Conservation (phyloP, 345 rosid species). For the Eucalyptus marginata region DNA sequence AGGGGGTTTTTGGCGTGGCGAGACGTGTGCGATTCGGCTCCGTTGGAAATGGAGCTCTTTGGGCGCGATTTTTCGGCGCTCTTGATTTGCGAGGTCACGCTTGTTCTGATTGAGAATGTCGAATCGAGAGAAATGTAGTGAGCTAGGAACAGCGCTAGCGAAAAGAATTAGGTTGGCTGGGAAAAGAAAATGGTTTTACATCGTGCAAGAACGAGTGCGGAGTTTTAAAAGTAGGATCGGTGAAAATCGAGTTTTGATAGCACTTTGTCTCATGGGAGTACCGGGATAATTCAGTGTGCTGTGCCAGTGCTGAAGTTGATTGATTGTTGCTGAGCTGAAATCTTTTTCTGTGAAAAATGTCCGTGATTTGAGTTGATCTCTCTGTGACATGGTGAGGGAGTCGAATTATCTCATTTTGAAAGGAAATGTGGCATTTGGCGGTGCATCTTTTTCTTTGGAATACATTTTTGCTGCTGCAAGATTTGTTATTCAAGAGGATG, state of each 20-base stretch:
- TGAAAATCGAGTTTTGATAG: background rate
- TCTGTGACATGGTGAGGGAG: background rate
- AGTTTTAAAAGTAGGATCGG: background rate
- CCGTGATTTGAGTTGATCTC: background rate
- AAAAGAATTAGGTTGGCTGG: background rate
- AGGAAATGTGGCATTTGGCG: background rate
- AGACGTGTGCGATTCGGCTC: background rate
- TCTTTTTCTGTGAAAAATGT: background rate
- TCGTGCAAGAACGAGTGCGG: background rate
- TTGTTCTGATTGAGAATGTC: background rate
- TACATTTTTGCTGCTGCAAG: background rate
- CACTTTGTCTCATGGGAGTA: background rate
- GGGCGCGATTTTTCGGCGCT: background rate
- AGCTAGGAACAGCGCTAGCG: background rate
- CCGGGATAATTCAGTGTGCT: background rate
- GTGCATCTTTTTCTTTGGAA: background rate
- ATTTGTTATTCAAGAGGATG: background rate
- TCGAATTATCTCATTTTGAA: background rate
- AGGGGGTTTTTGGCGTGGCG: background rate
- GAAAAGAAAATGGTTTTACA: background rate
- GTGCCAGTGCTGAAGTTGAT: background rate
- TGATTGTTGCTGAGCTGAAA: background rate
- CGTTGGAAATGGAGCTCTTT: background rate
- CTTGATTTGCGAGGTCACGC: background rate
- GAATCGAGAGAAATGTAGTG: background rate